phyloP scores from a whole-genome alignment of 169 alveolate genomes.

The Neospora caninum region DNA sequence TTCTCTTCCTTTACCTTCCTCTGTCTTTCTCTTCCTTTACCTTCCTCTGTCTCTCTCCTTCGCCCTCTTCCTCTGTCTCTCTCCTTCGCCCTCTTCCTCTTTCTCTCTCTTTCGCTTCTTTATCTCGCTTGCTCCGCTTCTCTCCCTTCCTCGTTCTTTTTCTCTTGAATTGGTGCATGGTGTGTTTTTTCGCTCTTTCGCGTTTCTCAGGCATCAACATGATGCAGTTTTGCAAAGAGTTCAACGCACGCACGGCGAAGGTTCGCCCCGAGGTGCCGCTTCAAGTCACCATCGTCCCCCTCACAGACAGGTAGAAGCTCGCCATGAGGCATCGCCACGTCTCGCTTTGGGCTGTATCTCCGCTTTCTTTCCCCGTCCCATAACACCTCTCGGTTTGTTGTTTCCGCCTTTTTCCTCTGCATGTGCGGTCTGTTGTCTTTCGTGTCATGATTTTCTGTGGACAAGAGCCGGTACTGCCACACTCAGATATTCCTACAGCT shows the following conservation, averaged over 20 bases:
- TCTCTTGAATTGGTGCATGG: neutral
- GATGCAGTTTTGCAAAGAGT: slow-evolving; percentile 90
- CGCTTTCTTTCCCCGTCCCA: too few relatives aligned
- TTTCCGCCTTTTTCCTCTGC: too few relatives aligned
- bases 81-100: too few relatives aligned
- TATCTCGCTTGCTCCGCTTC: neutral
- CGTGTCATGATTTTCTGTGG: too few relatives aligned
- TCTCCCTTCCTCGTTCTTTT: neutral
- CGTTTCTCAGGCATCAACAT: slow-evolving; percentile 83
- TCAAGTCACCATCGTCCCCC: slow-evolving; percentile 84
- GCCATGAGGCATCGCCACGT: neutral
- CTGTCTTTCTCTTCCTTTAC: neutral
- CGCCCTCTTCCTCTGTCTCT: too few relatives aligned
- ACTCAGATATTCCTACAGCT: too few relatives aligned
- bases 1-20: too few relatives aligned
- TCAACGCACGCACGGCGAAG: slow-evolving; percentile 85
- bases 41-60: neutral
- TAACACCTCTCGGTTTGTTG: too few relatives aligned
- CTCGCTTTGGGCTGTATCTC: neutral
- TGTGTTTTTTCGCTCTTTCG: neutral
- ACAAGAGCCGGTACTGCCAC: too few relatives aligned
- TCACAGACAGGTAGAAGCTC: slow-evolving; percentile 76
- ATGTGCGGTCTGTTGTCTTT: too few relatives aligned
- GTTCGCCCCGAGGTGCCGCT: slow-evolving; percentile 87
- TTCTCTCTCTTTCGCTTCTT: too few relatives aligned